Conservation (phyloP, 257 asterid species). For the Scutellaria barbata region DNA sequence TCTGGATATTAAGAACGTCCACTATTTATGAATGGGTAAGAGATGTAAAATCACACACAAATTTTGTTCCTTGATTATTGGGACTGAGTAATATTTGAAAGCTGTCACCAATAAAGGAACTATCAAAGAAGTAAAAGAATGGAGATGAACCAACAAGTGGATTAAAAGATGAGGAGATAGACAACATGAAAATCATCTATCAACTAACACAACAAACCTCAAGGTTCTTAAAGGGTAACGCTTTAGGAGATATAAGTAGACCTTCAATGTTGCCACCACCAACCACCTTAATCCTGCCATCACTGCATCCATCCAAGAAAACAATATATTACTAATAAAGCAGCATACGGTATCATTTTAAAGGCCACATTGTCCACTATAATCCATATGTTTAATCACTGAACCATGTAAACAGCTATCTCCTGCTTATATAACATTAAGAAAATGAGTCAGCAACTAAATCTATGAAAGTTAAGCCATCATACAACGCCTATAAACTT, state of each 20-base stretch:
- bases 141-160: background rate
- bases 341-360: slow-evolving; percentile 18
- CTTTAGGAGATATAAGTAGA: slow-evolving; percentile 77
- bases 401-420: slow-evolving; percentile 20
- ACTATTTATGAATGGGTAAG: slow-evolving; percentile 20
- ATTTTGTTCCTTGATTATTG: background rate
- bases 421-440: slow-evolving; percentile 10
- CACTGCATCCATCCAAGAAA: slow-evolving; percentile 57
- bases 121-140: slow-evolving; percentile 11
- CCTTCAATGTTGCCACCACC: slow-evolving; percentile 91
- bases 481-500: slow-evolving; percentile 4
- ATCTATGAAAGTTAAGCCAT: slow-evolving; percentile 6
- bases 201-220: slow-evolving; percentile 65
- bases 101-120: background rate
- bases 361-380: slow-evolving; percentile 8
- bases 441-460: no score
- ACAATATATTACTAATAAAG: slow-evolving; percentile 16
- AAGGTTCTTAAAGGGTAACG: slow-evolving; percentile 78
- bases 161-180: slow-evolving; percentile 19
- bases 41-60: slow-evolving; percentile 1
- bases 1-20: slow-evolving; percentile 15
- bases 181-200: slow-evolving; percentile 2
- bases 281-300: slow-evolving; percentile 91
- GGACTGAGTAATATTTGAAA: slow-evolving; percentile 11
- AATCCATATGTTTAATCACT: slow-evolving; percentile 26